These are phyloP conservation scores for Thielaviopsis ethacetica DNA, from an alignment of 2,329 filamentous ascomycete genomes.

Conservation along the genomic window DNA sequence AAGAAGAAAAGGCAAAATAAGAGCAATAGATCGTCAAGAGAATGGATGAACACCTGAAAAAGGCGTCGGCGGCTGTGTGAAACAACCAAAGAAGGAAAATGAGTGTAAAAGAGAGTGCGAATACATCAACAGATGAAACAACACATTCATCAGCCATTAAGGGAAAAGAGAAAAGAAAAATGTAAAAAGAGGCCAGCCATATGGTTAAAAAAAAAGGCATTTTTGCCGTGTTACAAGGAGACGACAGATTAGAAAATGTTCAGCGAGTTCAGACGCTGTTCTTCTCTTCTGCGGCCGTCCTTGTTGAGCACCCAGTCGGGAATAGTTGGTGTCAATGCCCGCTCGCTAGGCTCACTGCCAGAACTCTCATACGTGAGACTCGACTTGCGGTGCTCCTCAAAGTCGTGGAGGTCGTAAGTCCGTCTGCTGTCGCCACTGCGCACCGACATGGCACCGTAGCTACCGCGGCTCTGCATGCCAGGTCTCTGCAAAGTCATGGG, in stretches of 20 bases:
- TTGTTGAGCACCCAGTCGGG: conserved; percentile 44
- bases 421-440: conserved; percentile 10
- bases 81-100: conserved; percentile 2
- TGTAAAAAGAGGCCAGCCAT: not conserved
- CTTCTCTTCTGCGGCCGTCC: conserved; percentile 25
- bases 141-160: not conserved
- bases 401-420: conserved; percentile 3
- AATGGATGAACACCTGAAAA: conserved; percentile 9
- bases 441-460: conserved; percentile 1
- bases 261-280: not conserved
- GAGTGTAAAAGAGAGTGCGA: not conserved
- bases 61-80: conserved; percentile 1
- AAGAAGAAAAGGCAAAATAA: not conserved
- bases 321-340: conserved; percentile 41
- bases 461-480: not conserved
- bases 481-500: conserved; percentile 4
- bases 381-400: conserved; percentile 5
- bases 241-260: conserved; percentile 1
- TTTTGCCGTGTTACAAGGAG: not conserved
- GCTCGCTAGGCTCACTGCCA: conserved; percentile 19
- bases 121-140: conserved; percentile 1
- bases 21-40: conserved; percentile 1
- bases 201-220: not conserved
- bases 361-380: not conserved
- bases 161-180: not conserved